Evolutionary conservation across 2,329 filamentous ascomycete species (phyloP), one percentile per base, ranked within the genome.

Genomic region (Botrytis porri): DNA sequence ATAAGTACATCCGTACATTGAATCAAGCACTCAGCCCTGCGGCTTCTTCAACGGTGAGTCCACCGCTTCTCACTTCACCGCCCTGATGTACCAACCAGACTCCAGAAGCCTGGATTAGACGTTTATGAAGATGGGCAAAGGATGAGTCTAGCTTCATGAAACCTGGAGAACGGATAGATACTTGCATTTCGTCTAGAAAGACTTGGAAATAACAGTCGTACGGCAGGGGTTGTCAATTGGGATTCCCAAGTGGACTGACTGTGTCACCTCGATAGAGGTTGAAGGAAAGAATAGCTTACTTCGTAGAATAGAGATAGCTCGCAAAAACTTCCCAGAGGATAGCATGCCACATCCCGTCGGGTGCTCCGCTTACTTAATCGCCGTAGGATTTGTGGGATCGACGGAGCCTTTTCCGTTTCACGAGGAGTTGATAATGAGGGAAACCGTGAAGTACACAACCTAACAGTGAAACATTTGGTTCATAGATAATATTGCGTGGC

Each of bases 21-120:
- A 64, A 43, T 70, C 61, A 73, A 72, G 75, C 64, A 75, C 73
- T 78, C 78, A 78, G 77, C 77, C 78, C 73, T 79, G 77, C 75
- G 74, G 75, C 76, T 77, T 78, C 71, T 73, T 69, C 35, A 61
- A 78, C 75, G 75, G 76, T 77, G 75, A 77, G 74, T 64, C 60
- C 61, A 61, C 54, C 37, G 63, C 74, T 73, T 76, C 75, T 78
- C 75, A 69, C 16, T 69, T 59, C 77, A 76, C 76, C 75, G 62
- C 76, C 73, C 73, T 65, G 62, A 72, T 77, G 66, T 73, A 73
- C 70, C 63, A 65, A 35, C 72, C 73, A 41, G 57, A 65, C 73
- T 76, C 78, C 77, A 76, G 76, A 75, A 75, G 71, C 54, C 51
- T 74, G 78, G 77, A 73, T 43, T 14, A 74, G 29, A 45, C 29